Evolutionary conservation across 148 eudicot genomes (phyloP), one percentile per base, ranked within the genome.

Genomic region (Rhododendron kiyosumense): DNA sequence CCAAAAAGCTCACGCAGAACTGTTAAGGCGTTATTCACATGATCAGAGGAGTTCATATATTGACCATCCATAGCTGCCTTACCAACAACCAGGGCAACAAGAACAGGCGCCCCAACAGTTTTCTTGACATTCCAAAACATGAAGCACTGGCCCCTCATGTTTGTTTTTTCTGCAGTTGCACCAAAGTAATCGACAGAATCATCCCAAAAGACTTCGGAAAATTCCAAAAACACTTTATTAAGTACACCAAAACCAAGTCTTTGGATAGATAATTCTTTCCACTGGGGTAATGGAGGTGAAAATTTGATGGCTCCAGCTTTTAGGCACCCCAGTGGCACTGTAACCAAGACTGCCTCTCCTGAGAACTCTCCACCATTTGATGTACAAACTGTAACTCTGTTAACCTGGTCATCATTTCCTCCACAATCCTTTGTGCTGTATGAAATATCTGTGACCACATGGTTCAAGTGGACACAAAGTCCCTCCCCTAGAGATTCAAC

Each of bases 81-180:
- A 88, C 99, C 99, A 83, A 97, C 99, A 85, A 97, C 92, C 86
- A 97, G 89, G 43, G 99, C 99, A 88, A 97, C 96, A 49, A 97
- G 95, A 86, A 97, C 98, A 86, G 98, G 98, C 75, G 98, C 98
- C 45, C 96, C 98, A 36, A 92, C 96, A 71, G 98, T 97, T 89
- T 97, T 97, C 89, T 91, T 94, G 52, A 97, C 93, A 90, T 97
- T 97, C 98, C 99, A 97, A 84, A 97, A 97, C 99, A 95, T 97
- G 89, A 97, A 97, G 91, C 99, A 97, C 69, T 89, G 89, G 61
- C 99, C 99, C 84, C 99, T 91, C 81, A 87, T 86, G 79, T 93
- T 92, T 61, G 94, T 92, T 63, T 91, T 88, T 85, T 95, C 98
- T 49, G 99, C 98, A 84, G 99, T 97, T 79, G 98, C 99, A 88